Conservation (phyloP, 352 stramenopile species). For the Blastocystis sp. region DNA sequence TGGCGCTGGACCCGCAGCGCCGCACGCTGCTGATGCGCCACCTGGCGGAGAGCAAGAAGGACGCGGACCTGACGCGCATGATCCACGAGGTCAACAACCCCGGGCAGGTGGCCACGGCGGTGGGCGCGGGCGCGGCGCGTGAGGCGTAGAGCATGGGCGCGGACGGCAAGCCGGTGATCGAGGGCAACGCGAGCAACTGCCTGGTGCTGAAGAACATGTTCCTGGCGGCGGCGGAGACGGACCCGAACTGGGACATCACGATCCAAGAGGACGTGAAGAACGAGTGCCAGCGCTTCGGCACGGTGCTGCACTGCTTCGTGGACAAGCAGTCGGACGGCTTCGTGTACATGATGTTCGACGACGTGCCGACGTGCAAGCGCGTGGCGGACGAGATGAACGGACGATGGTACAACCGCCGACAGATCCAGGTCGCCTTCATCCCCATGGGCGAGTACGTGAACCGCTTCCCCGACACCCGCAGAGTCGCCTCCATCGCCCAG, state of each 20-base stretch:
- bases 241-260: slow-evolving; percentile 54
- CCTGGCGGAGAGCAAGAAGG: slow-evolving; percentile 65
- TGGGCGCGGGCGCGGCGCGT: neutral
- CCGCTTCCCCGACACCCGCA: slow-evolving; percentile 52
- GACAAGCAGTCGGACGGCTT: slow-evolving; percentile 60
- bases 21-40: slow-evolving; percentile 56
- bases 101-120: slow-evolving; percentile 3
- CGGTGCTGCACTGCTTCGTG: slow-evolving; percentile 58
- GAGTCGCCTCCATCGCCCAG: slow-evolving; percentile 42
- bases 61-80: slow-evolving; percentile 14
- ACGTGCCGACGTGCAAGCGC: neutral
- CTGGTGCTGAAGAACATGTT: slow-evolving; percentile 58
- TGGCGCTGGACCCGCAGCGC: slow-evolving; percentile 40
- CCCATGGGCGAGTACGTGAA: slow-evolving; percentile 57
- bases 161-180: slow-evolving; percentile 57
- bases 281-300: slow-evolving; percentile 52
- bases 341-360: slow-evolving; percentile 67
- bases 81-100: slow-evolving; percentile 57
- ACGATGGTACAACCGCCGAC: slow-evolving; percentile 39
- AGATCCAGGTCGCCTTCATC: slow-evolving; percentile 46
- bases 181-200: slow-evolving; percentile 65
- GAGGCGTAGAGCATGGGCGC: neutral
- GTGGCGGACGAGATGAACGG: slow-evolving; percentile 53
- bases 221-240: slow-evolving; percentile 11
- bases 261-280: slow-evolving; percentile 63